These are phyloP conservation scores for Cryptococcus wingfieldii DNA, from an alignment of 1,284 basidiomycete species.

Conservation along the genomic window DNA sequence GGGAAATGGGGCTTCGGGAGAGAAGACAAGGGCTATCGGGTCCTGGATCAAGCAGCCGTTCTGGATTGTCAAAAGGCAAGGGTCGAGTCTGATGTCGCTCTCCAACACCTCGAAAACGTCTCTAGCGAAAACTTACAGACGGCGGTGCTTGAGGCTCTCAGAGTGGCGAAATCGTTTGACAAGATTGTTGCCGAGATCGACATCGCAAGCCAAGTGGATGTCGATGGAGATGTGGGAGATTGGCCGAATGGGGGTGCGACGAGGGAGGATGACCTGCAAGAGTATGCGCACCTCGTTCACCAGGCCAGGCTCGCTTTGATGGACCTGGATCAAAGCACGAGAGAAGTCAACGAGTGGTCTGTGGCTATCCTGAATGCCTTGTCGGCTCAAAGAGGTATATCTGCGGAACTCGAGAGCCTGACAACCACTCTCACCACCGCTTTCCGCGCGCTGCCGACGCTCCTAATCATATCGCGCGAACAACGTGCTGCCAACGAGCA, in stretches of 20 bases:
- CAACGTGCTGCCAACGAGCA: conserved; percentile 29
- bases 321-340: conserved; percentile 30
- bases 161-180: conserved; percentile 18
- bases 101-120: conserved; percentile 5
- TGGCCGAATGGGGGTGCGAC: conserved; percentile 7
- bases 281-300: conserved; percentile 37
- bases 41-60: conserved; percentile 24
- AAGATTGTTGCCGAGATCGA: conserved; percentile 30
- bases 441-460: conserved; percentile 23
- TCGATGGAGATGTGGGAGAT: conserved; percentile 37
- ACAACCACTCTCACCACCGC: conserved; percentile 15
- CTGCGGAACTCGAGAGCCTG: conserved; percentile 1
- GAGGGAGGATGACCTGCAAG: conserved; percentile 21
- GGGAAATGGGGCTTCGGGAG: conserved; percentile 39
- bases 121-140: neutral
- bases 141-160: conserved; percentile 19
- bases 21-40: conserved; percentile 7
- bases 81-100: conserved; percentile 23
- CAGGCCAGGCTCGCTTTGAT: conserved; percentile 31
- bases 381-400: neutral
- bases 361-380: conserved; percentile 2
- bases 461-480: conserved; percentile 31
- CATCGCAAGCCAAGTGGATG: conserved; percentile 43
- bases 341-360: conserved; percentile 3
- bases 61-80: conserved; percentile 24